These are phyloP conservation scores for Botryotinia globosa DNA, from an alignment of 2,329 filamentous ascomycete genomes.

Conservation along the genomic window DNA sequence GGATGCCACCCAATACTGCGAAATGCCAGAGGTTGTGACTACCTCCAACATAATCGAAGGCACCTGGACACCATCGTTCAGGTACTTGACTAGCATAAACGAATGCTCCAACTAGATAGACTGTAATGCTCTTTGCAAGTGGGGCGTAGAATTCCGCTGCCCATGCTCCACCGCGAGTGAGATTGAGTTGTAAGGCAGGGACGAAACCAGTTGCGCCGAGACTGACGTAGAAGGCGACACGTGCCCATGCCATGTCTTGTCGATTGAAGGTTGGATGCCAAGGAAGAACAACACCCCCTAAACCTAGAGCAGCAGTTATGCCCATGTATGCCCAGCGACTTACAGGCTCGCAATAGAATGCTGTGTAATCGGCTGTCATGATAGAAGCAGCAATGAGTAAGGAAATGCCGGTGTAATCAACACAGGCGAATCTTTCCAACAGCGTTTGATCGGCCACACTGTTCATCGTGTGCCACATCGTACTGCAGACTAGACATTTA, in stretches of 20 bases:
- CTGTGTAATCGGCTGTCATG: slow-evolving; percentile 97
- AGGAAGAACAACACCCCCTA: slow-evolving; percentile 85
- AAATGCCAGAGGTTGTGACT: slow-evolving; percentile 98
- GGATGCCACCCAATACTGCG: slow-evolving; percentile 87
- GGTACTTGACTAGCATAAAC: slow-evolving; percentile 91
- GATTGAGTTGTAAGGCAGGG: slow-evolving; percentile 78
- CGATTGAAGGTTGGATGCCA: slow-evolving; percentile 97
- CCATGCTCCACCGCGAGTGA: slow-evolving; percentile 74
- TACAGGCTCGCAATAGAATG: slow-evolving; percentile 93
- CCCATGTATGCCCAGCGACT: slow-evolving; percentile 85
- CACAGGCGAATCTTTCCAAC: slow-evolving; percentile 93
- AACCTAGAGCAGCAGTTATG: slow-evolving; percentile 74
- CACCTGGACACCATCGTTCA: slow-evolving; percentile 87
- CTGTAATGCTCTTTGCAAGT: slow-evolving; percentile 77
- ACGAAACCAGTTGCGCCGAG: slow-evolving; percentile 86
- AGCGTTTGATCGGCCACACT: slow-evolving; percentile 86
- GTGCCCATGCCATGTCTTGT: slow-evolving; percentile 85
- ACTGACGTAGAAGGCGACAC: slow-evolving; percentile 87
- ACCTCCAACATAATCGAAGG: slow-evolving; percentile 92
- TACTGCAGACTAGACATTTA: slow-evolving; percentile 92
- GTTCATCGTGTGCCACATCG: slow-evolving; percentile 99
- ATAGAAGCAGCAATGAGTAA: slow-evolving; percentile 93
- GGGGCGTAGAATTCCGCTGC: slow-evolving; percentile 88
- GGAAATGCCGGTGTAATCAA: slow-evolving; percentile 97
- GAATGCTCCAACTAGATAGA: slow-evolving; percentile 80